phyloP scores from a whole-genome alignment of 257 asterid species.

The Lycium barbarum region DNA sequence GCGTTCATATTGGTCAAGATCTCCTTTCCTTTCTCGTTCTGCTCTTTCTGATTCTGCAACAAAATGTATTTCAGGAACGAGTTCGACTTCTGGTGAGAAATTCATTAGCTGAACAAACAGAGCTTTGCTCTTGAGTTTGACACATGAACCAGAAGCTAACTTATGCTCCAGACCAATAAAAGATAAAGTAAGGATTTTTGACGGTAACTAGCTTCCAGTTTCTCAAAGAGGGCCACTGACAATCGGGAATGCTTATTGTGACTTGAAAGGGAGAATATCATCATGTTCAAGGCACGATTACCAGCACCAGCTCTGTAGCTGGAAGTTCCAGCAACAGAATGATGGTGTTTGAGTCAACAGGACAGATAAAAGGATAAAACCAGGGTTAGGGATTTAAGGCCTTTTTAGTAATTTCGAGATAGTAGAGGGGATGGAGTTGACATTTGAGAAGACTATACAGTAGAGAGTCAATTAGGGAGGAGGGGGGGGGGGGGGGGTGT shows the following conservation, averaged over 20 bases:
- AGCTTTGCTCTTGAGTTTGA: conserved; percentile 1
- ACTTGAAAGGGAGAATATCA: background rate
- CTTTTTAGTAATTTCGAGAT: conserved; percentile 6
- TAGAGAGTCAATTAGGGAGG: background rate
- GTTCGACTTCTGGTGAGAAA: background rate
- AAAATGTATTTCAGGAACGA: conserved; percentile 30
- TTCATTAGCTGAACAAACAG: background rate
- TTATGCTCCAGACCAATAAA: background rate
- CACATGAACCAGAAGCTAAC: conserved; percentile 17
- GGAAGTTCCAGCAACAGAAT: background rate
- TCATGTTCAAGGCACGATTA: conserved; percentile 14
- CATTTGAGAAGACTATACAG: conserved; percentile 7
- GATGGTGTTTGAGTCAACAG: background rate
- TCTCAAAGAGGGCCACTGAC: conserved; percentile 9
- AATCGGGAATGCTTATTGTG: background rate
- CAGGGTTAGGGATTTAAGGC: background rate
- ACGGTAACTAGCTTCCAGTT: background rate
- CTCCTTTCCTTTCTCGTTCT: conserved; percentile 97
- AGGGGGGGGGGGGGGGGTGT: background rate
- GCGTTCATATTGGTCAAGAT: conserved; percentile 96
- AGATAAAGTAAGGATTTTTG: conserved; percentile 12
- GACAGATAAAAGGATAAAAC: background rate
- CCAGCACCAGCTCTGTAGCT: background rate
- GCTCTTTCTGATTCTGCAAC: conserved; percentile 85
- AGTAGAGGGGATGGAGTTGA: conserved; percentile 10